Percentiles rank a stretch among this genome's conserved stretches.
These are phyloP conservation scores for Pseudogymnoascus sp. DNA, from an alignment of 2,329 filamentous ascomycete genomes.

Conservation along the genomic window DNA sequence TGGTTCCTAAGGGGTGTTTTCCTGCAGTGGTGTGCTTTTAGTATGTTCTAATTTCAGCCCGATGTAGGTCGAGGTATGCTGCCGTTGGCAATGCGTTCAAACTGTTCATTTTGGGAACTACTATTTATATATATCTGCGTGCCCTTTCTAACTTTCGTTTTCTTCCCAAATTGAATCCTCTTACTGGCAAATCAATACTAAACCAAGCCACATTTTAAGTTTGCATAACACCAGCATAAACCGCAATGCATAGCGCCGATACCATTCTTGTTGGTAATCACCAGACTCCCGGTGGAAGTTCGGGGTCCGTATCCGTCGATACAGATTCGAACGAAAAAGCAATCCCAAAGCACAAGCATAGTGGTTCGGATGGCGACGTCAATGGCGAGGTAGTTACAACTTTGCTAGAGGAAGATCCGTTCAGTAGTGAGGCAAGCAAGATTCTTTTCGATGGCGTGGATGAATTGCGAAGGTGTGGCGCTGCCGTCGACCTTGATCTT, in stretches of 20 bases:
- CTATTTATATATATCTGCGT: background rate
- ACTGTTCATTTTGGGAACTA: background rate
- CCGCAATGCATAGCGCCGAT: background rate
- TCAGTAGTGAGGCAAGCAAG: conserved; percentile 29
- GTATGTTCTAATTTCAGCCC: background rate
- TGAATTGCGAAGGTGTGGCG: conserved; percentile 27
- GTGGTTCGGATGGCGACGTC: background rate
- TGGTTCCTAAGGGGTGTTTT: background rate
- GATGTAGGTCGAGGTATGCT: background rate
- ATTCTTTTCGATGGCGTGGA: conserved; percentile 33
- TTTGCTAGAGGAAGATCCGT: conserved; percentile 21
- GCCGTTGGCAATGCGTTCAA: background rate
- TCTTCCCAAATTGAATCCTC: background rate
- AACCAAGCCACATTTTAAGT: background rate
- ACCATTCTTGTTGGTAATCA: background rate
- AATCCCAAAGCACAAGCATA: background rate
- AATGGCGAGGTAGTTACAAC: background rate
- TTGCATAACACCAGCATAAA: background rate
- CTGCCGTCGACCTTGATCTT: conserved; percentile 25
- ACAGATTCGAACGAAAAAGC: background rate
- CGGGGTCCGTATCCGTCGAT: background rate
- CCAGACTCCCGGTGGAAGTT: background rate
- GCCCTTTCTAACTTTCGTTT: background rate
- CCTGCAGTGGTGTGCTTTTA: background rate
- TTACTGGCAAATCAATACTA: background rate